A percentile compares a stretch with the other conserved stretches of the same genome.
These are phyloP conservation scores for Erodium maritimum DNA, from an alignment of 345 rosid species.

Conservation along the genomic window DNA sequence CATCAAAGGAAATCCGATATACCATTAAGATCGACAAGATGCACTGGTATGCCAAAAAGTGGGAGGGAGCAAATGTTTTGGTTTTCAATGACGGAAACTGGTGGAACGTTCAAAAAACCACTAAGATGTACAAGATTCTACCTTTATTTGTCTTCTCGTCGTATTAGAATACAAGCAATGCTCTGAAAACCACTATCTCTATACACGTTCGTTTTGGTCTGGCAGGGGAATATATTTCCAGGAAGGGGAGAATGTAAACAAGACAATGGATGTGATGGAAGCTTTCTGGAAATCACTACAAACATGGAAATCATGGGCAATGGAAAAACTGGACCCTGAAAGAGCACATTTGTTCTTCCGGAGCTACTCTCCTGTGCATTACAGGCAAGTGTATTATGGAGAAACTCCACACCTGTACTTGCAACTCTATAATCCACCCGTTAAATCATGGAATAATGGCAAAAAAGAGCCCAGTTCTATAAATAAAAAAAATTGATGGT, in stretches of 20 bases:
- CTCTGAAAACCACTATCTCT: no score
- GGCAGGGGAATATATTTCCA: constrained; percentile 61
- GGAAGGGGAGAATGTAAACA: constrained; percentile 48
- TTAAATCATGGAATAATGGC: background rate
- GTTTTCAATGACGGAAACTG: constrained; percentile 76
- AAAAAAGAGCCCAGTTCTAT: no score
- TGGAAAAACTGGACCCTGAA: constrained; percentile 29
- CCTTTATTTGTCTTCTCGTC: background rate
- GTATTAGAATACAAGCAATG: no score
- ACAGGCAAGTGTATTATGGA: constrained; percentile 30
- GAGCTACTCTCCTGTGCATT: constrained; percentile 74
- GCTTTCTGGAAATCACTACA: constrained; percentile 56
- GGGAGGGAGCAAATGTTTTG: constrained; percentile 63
- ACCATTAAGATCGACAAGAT: constrained; percentile 51
- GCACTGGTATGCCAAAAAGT: constrained; percentile 49
- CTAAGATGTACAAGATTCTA: constrained; percentile 18
- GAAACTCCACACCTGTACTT: background rate
- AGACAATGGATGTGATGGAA: constrained; percentile 51
- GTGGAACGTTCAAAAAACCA: constrained; percentile 73
- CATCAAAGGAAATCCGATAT: constrained; percentile 22
- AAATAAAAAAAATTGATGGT: no score
- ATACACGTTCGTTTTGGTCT: background rate
- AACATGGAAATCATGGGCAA: constrained; percentile 59
- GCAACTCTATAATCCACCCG: background rate
- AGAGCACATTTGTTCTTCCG: constrained; percentile 55